Evolutionary conservation across 257 asterid genomes (phyloP).

Genomic region (Petunia secreta): DNA sequence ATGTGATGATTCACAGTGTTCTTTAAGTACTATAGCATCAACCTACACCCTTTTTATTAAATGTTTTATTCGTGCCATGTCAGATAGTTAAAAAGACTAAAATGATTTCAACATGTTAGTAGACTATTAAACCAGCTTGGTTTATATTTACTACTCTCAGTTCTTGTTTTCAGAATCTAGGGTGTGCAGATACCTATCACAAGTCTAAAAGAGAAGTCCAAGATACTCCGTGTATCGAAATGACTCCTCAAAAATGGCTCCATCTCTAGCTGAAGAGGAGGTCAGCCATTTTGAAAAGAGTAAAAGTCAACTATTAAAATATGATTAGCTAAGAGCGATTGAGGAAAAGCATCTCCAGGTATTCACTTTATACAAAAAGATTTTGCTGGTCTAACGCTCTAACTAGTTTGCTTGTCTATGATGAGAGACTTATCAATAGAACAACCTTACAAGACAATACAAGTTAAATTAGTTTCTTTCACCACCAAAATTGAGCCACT

Average conservation of each 20-base stretch:
- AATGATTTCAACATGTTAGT: neutral
- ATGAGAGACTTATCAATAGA: neutral
- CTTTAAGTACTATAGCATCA: neutral
- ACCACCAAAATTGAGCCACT: neutral
- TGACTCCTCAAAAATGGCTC: constrained; percentile 1
- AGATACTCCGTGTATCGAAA: neutral
- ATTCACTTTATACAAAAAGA: neutral
- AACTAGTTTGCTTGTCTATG: neutral
- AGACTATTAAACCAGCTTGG: neutral
- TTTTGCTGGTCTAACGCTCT: neutral
- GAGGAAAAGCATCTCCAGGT: neutral
- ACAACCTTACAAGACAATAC: neutral
- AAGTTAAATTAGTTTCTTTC: neutral
- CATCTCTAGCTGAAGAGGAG: neutral
- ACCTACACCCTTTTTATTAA: neutral
- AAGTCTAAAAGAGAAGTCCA: neutral
- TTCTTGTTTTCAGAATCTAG: neutral
- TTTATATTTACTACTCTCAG: neutral
- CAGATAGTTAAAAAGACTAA: neutral
- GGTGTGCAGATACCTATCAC: neutral
- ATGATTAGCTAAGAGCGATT: neutral
- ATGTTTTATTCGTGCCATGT: neutral
- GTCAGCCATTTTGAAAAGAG: neutral
- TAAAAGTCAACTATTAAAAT: neutral
- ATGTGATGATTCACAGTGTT: neutral